phyloP scores from a whole-genome alignment of 208 protist species.

The Leishmania martiniquensis region DNA sequence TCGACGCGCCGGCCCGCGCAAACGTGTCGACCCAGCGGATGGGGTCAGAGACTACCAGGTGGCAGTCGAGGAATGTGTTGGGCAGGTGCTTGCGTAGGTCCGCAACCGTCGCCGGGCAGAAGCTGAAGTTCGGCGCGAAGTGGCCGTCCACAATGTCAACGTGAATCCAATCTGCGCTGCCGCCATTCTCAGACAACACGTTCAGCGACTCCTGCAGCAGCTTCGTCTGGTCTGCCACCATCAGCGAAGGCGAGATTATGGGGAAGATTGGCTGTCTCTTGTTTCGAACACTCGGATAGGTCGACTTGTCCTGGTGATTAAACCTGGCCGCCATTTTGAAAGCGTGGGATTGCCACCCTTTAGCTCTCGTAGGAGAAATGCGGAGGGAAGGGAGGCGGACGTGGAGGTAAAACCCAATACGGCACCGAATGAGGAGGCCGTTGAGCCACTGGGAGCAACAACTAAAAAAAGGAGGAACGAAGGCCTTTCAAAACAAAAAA shows the following conservation, averaged over 20 bases:
- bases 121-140: slow-evolving; percentile 97
- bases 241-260: slow-evolving; percentile 91
- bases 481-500: too few relatives aligned
- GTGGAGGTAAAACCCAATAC: too few relatives aligned
- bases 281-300: slow-evolving; percentile 55
- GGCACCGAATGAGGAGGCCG: too few relatives aligned
- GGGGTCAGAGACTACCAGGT: slow-evolving; percentile 95
- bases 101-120: slow-evolving; percentile 93
- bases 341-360: not conserved
- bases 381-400: not conserved
- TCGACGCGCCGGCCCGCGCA: slow-evolving; percentile 81
- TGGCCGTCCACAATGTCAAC: slow-evolving; percentile 97
- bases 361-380: not conserved
- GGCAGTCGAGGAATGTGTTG: slow-evolving; percentile 92
- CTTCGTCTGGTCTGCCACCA: slow-evolving; percentile 84
- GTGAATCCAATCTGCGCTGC: slow-evolving; percentile 95
- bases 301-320: slow-evolving; percentile 39
- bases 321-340: slow-evolving; percentile 6
- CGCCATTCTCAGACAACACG: slow-evolving; percentile 74
- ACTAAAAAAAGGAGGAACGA: too few relatives aligned
- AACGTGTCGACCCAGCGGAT: slow-evolving; percentile 85
- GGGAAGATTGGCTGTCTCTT: slow-evolving; percentile 33
- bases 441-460: too few relatives aligned
- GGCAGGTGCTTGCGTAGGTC: slow-evolving; percentile 85
- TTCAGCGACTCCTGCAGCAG: slow-evolving; percentile 78